phyloP scores from a whole-genome alignment of 768 basidiomycete genomes.

The Neoboletus brunneissimus region DNA sequence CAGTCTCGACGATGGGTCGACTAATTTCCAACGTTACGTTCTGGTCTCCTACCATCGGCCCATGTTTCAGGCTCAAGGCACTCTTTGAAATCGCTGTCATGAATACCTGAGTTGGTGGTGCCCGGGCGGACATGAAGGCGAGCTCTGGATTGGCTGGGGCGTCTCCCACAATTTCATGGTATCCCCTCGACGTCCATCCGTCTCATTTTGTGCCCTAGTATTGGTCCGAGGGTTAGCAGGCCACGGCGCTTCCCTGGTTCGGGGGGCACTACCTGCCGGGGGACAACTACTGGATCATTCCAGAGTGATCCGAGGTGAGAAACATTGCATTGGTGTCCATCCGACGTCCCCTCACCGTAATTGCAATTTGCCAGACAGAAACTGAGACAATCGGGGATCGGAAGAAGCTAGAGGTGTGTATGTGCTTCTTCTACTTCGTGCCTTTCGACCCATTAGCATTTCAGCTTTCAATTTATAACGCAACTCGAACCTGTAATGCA shows the following conservation, averaged over 20 bases:
- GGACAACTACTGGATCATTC: neutral
- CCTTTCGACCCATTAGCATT: neutral
- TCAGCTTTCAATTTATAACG: neutral
- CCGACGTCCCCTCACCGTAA: neutral
- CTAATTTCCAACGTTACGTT: neutral
- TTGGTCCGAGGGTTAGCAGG: neutral
- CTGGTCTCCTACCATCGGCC: neutral
- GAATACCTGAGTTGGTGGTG: neutral
- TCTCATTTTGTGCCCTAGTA: no score
- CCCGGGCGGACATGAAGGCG: neutral
- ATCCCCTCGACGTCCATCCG: no score
- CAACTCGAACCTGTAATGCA: no score
- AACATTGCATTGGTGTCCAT: no score
- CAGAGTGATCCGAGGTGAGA: neutral
- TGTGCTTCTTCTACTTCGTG: no score
- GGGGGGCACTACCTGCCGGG: neutral
- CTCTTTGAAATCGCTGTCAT: neutral
- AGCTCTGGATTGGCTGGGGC: neutral
- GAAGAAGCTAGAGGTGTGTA: neutral
- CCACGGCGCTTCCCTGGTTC: neutral
- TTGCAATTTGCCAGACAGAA: neutral
- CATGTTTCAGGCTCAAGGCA: neutral
- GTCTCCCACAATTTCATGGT: neutral
- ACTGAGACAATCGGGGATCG: neutral
- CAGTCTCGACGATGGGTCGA: neutral